Conservation (phyloP, 805 yeast species). For the Metschnikowia peoriensis region DNA sequence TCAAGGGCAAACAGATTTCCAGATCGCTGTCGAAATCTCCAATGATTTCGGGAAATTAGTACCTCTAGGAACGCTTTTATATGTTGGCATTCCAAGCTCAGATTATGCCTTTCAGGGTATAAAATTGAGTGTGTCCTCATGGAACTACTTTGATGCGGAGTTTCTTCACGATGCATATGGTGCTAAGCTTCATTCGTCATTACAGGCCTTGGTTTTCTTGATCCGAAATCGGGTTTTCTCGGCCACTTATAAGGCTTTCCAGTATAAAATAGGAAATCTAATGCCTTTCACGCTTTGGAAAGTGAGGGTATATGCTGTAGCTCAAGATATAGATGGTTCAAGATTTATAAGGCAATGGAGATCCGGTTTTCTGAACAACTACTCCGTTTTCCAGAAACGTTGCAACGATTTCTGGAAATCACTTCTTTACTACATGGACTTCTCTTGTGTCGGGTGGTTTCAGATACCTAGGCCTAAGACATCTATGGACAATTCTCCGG, state of each 20-base stretch:
- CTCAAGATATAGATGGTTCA: constrained; percentile 41
- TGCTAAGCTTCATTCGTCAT: constrained; percentile 18
- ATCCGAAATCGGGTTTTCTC: constrained; percentile 38
- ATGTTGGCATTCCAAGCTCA: constrained; percentile 42
- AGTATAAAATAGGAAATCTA: neutral
- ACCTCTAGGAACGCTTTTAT: constrained; percentile 51
- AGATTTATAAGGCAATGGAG: constrained; percentile 31
- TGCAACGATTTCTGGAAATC: constrained; percentile 32
- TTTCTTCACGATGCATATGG: constrained; percentile 20
- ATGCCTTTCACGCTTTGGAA: constrained; percentile 16
- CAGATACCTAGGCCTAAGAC: neutral
- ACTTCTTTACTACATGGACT: constrained; percentile 46
- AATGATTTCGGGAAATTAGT: constrained; percentile 39
- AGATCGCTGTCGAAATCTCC: constrained; percentile 23
- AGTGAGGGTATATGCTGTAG: constrained; percentile 49
- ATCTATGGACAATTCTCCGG: neutral
- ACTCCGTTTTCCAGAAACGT: constrained; percentile 17
- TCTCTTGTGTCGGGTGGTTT: constrained; percentile 36
- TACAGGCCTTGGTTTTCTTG: constrained; percentile 44
- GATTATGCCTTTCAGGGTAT: constrained; percentile 34
- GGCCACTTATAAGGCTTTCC: constrained; percentile 39
- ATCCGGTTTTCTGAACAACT: constrained; percentile 24
- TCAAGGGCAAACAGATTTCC: neutral
- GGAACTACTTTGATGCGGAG: constrained; percentile 59
- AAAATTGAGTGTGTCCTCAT: constrained; percentile 31